Evolutionary conservation across 768 basidiomycete species (phyloP), one percentile per base, ranked within the genome.

Genomic region (Gelatoporia subvermispora): DNA sequence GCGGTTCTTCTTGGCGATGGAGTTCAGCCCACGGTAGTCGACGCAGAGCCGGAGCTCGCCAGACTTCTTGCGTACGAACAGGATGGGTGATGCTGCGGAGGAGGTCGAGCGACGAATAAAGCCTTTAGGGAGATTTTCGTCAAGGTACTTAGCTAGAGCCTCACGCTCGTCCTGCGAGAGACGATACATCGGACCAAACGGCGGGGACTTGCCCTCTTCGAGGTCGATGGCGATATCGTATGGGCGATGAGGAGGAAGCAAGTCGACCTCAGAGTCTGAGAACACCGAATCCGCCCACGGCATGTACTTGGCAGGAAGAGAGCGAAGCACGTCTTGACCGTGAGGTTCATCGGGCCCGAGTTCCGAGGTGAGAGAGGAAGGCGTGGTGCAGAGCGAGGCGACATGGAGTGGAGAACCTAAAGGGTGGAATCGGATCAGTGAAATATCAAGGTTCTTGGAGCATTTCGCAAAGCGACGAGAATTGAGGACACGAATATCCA

Each of bases 91-190:
- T 0, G 48, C 59, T 8, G 45, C 48, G 2, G 64, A 50, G 7
- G 65, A 65, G 4, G 48, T 58, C 1, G 65, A 67, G n/a, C 47
- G 56, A 3, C 59, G 56, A 36, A 69, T 67, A 47, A 61, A 61
- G 1, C 65, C 67, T 34, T 57, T 62, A 1, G 35, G 36, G 35
- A 74, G 63, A 39, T 74, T 65, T 10, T 63, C 52, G n/a, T 73
- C 60, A 22, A 75, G 43, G 48, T 66, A 76, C 2, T 61, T 60
- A 3, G 40, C 25, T 35, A 77, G 63, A 1, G 61, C 67, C 15
- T 61, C 45, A 3, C 57, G 65, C 52, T 78, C 70, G 0, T 42
- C 28, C 7, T 51, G 60, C 9, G 60, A 55, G 2, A 67, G 13
- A 43, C 38, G 8, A 55, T 49, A 53, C 64, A 68, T 28, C 13